phyloP scores from a whole-genome alignment of 164 flowering plant genomes.

The Euptelea pleiosperma region DNA sequence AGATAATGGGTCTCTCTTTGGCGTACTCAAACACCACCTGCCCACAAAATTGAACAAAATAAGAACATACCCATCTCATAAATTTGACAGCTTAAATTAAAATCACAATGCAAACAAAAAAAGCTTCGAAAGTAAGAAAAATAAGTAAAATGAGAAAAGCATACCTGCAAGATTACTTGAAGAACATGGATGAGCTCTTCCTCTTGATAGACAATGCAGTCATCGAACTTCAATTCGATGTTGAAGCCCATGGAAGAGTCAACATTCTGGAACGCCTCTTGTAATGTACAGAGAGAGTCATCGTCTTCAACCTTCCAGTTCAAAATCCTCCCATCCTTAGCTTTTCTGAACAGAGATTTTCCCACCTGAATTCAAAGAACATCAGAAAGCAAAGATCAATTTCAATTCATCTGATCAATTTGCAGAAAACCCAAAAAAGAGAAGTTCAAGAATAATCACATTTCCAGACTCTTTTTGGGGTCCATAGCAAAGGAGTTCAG shows the following conservation, averaged over 20 bases:
- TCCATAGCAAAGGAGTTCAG: conserved; percentile 72
- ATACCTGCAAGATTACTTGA: conserved; percentile 50
- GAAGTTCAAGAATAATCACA: conserved; percentile 10
- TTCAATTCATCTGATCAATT: neutral
- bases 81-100: no score
- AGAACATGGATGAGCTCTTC: conserved; percentile 49
- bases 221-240: conserved; percentile 88
- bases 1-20: conserved; percentile 65
- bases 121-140: neutral
- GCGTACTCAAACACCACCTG: conserved; percentile 63
- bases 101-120: no score
- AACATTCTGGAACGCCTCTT: conserved; percentile 76
- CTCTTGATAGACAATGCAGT: conserved; percentile 48
- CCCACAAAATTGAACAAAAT: neutral
- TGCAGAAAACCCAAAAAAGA: neutral
- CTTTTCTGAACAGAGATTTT: conserved; percentile 62
- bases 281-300: conserved; percentile 64
- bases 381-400: neutral
- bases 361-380: conserved; percentile 30
- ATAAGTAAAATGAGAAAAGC: neutral
- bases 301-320: conserved; percentile 77
- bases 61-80: neutral
- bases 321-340: conserved; percentile 65
- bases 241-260: conserved; percentile 74
- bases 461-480: conserved; percentile 54